A percentile compares a stretch with the other conserved stretches of the same genome.
Conservation (phyloP, 1,284 basidiomycete genomes). For the Megacollybia platyphylla region DNA sequence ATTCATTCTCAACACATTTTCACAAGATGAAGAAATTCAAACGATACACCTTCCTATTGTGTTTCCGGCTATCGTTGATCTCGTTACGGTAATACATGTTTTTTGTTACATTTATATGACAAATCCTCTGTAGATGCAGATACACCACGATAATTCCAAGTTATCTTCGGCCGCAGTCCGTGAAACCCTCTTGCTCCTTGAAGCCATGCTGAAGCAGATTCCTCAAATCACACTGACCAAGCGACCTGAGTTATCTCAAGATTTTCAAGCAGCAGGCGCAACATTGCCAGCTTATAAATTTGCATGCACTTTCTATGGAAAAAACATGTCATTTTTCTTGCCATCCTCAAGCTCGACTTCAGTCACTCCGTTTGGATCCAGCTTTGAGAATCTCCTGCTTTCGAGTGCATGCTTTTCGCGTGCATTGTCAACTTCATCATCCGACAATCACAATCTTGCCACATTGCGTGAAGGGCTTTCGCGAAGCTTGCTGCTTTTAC, state of each 20-base stretch:
- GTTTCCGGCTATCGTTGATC: conserved; percentile 53
- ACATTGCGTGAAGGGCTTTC: conserved; percentile 34
- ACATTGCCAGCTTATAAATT: conserved; percentile 35
- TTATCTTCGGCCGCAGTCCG: conserved; percentile 21
- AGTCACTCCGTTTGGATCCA: conserved; percentile 37
- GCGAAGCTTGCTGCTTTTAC: conserved; percentile 35
- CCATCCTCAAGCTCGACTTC: conserved; percentile 13
- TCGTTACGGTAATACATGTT: conserved; percentile 38
- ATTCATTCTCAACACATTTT: conserved; percentile 65
- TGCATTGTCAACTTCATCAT: conserved; percentile 17
- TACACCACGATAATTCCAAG: conserved; percentile 21
- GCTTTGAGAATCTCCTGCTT: conserved; percentile 38
- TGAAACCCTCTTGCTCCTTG: conserved; percentile 36
- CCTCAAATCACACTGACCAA: conserved; percentile 35
- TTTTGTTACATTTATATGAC: background rate
- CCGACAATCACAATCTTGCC: conserved; percentile 10
- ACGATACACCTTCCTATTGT: conserved; percentile 72
- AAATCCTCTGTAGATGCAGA: conserved; percentile 20
- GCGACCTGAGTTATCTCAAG: conserved; percentile 29
- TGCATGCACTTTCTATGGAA: conserved; percentile 46
- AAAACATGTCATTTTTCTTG: conserved; percentile 18
- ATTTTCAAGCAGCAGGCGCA: conserved; percentile 15
- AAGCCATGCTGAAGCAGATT: conserved; percentile 40
- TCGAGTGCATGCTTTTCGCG: conserved; percentile 34
- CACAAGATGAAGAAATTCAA: conserved; percentile 76